Evolutionary conservation across 2,329 filamentous ascomycete genomes (phyloP).

Genomic region (Paraconiothyrium sp.): DNA sequence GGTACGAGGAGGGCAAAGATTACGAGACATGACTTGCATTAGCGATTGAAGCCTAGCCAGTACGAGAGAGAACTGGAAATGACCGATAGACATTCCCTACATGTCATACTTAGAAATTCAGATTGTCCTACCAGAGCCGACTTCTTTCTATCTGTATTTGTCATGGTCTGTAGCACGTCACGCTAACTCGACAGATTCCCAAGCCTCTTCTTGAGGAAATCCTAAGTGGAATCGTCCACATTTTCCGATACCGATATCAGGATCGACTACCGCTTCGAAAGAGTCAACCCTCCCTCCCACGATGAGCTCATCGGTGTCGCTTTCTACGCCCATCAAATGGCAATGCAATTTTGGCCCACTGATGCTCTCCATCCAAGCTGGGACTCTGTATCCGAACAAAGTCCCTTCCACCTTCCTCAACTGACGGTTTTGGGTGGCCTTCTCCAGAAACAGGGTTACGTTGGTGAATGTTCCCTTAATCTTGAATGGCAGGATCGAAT

Average conservation of each 20-base stretch:
- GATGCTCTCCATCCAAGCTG: conserved; percentile 52
- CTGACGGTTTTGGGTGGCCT: conserved; percentile 21
- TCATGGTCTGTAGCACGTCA: not conserved
- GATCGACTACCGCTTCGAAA: conserved; percentile 49
- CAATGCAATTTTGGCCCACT: conserved; percentile 52
- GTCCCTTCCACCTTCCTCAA: conserved; percentile 42
- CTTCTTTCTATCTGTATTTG: not conserved
- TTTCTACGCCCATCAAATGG: conserved; percentile 23
- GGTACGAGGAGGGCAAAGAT: conserved; percentile 15
- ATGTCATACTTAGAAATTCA: not conserved
- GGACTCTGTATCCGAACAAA: conserved; percentile 53
- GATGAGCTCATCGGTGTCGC: conserved; percentile 43
- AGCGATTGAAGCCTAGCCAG: conserved; percentile 6
- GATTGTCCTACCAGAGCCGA: not conserved
- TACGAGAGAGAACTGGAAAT: not conserved
- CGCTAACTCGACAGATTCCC: conserved; percentile 42
- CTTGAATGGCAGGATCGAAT: conserved; percentile 54
- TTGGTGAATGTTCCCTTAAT: conserved; percentile 49
- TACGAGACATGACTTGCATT: conserved; percentile 16
- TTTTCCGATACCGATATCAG: conserved; percentile 50
- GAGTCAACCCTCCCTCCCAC: conserved; percentile 49
- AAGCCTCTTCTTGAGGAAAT: conserved; percentile 54
- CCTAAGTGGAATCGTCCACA: conserved; percentile 55
- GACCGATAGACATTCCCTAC: conserved; percentile 7
- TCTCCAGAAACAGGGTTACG: conserved; percentile 32